phyloP scores from a whole-genome alignment of 768 basidiomycete genomes.

The Suillus weaverae region DNA sequence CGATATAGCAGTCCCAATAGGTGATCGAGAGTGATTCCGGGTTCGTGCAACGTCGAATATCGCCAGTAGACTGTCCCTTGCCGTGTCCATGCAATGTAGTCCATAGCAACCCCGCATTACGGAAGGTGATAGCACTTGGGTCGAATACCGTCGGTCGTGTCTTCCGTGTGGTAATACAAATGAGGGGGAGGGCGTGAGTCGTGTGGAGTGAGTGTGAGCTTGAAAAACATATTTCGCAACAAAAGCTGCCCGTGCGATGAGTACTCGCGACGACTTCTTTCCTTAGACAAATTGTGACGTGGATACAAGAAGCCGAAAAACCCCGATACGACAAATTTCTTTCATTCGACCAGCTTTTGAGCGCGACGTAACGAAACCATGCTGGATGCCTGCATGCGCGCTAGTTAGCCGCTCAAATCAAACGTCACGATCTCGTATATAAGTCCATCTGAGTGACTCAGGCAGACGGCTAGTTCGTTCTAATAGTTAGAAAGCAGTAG shows the following conservation, averaged over 20 bases:
- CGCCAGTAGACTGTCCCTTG: not conserved
- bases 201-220: not conserved
- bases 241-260: not conserved
- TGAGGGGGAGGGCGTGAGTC: not conserved
- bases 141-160: not conserved
- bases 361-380: not conserved
- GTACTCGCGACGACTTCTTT: not conserved
- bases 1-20: slow-evolving; percentile 77
- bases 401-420: not conserved
- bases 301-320: not conserved
- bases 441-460: not conserved
- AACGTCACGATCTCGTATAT: not conserved
- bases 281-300: not conserved
- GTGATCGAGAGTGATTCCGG: not conserved
- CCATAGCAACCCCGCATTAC: not conserved
- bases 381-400: not conserved
- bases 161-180: not conserved
- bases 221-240: not conserved
- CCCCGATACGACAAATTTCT: not conserved
- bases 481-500: not conserved
- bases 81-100: not conserved
- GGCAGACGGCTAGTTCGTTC: not conserved
- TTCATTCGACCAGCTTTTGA: not conserved
- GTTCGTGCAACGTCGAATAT: not conserved
- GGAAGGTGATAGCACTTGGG: not conserved